These are phyloP conservation scores for Paraleonurus japonicus DNA, from an alignment of 257 asterid species.

Conservation along the genomic window DNA sequence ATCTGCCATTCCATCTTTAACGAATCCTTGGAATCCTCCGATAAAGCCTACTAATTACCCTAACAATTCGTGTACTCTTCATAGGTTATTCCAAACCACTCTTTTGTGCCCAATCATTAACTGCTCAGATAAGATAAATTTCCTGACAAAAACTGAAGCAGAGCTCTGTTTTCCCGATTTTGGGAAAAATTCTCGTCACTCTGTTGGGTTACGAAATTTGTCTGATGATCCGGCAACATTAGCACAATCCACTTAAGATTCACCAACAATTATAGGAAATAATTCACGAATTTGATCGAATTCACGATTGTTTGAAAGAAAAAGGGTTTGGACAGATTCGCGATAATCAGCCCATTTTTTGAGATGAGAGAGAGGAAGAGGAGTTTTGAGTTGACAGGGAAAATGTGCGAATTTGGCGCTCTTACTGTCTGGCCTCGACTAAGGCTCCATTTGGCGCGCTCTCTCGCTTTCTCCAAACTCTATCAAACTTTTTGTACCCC, in stretches of 20 bases:
- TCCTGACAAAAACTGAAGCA: conserved; percentile 9
- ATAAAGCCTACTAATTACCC: conserved; percentile 36
- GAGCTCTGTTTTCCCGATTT: conserved; percentile 17
- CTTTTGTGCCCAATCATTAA: background rate
- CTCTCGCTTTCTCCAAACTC: too few relatives aligned
- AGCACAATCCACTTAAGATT: conserved; percentile 16
- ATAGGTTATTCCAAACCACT: conserved; percentile 20
- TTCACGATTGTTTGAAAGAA: background rate
- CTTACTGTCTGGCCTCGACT: background rate
- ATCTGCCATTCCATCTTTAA: conserved; percentile 97
- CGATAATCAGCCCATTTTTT: conserved; percentile 14
- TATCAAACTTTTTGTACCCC: too few relatives aligned
- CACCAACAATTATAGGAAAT: background rate
- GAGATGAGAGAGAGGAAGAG: background rate
- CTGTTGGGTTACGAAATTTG: background rate
- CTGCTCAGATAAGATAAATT: background rate
- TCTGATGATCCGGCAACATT: background rate
- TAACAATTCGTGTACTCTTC: conserved; percentile 53
- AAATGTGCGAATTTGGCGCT: conserved; percentile 36
- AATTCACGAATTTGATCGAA: conserved; percentile 13
- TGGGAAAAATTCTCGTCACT: background rate
- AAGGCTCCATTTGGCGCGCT: too few relatives aligned
- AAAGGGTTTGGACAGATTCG: conserved; percentile 11
- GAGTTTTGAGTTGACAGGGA: background rate
- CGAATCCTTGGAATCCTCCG: conserved; percentile 49